Base-by-base conservation (phyloP, 495 filamentous ascomycete genomes). In the Neurospora sp. region DNA sequence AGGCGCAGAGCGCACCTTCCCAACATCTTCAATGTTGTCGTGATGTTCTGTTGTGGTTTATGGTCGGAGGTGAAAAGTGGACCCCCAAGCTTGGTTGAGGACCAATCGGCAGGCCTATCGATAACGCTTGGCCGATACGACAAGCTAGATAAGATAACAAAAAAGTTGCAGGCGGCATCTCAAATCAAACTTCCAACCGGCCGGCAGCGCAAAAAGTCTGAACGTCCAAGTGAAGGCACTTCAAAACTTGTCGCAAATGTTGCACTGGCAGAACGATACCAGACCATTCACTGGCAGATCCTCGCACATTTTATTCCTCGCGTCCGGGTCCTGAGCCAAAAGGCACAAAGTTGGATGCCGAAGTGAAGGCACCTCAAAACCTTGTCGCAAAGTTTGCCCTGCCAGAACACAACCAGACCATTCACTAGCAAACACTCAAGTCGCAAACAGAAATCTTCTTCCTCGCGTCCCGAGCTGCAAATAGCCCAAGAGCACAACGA, bases 401-500 rank as follows among this genome's bases (percentile, higher is more conserved):
- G 12, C 23, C 54, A 62, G 48, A 5, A 2, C 44, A 2, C 9
- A 23, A 5, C 20, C 46, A 31, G 2, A 59, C 9, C 23, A 62
- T 62, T 62, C 23, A 27, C 11, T 3, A 0, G 5, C 4, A 59
- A 2, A 6, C 12, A 14, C 23, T 7, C 11, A 27, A 31, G 10
- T 27, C 23, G 48, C 48, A 59, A 27, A 14, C 48, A 20, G 2
- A 0, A 3, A 54, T 5, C 46, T 80, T 84, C 84, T 85, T 85
- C 85, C 71, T 83, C 80, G 77, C 79, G 71, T 79, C 82, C 75
- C 72, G 41, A 79, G 83, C 69, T 77, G 1, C 20, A 7, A 69
- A 74, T 31, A 74, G 80, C 84, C 73, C 78, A 72, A 76, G 81
- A 82, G 6, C 80, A 79, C 76, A 87, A 85, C 76, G 84, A 87